Evolutionary conservation across 305 asterid species (phyloP).

Genomic region (Stenogyne calaminthoides): DNA sequence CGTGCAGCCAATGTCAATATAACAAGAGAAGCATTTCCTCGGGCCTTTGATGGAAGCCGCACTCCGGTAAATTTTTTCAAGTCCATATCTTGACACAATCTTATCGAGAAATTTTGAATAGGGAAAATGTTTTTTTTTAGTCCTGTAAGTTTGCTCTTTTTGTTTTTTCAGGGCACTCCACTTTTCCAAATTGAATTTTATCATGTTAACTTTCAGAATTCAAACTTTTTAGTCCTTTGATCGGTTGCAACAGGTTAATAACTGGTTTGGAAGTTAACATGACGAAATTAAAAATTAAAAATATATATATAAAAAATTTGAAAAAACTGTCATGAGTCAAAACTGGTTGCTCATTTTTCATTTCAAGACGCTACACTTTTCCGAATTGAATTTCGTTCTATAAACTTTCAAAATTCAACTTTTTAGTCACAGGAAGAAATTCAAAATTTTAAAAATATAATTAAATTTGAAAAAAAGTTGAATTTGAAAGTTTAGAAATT

Average conservation of each 20-base stretch:
- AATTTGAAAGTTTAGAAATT: neutral
- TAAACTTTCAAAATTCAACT: no score
- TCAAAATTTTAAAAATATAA: no score
- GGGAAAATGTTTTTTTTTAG: neutral
- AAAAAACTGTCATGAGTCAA: neutral
- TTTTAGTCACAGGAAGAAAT: no score
- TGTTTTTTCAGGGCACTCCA: neutral
- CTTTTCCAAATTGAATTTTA: neutral
- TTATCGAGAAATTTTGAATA: neutral
- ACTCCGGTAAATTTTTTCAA: constrained; percentile 68
- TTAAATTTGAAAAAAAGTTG: neutral
- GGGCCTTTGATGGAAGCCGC: constrained; percentile 89
- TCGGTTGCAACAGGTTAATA: neutral
- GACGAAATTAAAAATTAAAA: neutral
- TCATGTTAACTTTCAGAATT: neutral
- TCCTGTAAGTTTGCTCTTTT: neutral
- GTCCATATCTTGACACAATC: constrained; percentile 1
- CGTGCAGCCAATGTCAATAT: constrained; percentile 57
- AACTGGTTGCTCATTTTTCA: neutral
- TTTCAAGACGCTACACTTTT: neutral
- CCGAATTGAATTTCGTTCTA: no score
- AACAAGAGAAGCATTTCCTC: constrained; percentile 78
- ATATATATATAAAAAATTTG: no score
- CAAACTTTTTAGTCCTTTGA: neutral
- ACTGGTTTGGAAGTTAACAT: neutral